Base-by-base conservation (phyloP, 495 filamentous ascomycete genomes). In the Penicillium paxilli region DNA sequence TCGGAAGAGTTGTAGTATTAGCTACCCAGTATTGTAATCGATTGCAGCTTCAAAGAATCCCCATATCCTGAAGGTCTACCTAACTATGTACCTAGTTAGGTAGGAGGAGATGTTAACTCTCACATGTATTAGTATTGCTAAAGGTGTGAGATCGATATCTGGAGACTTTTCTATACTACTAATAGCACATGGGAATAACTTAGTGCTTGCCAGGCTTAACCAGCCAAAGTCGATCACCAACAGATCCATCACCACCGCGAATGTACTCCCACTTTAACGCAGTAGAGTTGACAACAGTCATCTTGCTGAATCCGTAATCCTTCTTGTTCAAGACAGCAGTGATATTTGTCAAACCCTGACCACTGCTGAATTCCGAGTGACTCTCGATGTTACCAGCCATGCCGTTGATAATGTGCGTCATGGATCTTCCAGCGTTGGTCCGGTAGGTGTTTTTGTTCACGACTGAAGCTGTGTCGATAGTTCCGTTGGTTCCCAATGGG, bases 371-470 rank as follows among this genome's bases (percentile, higher is more conserved):
- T 8, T 65, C 68, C 53, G 65, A 67, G 46, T 77, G 69, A 47
- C 73, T 74, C 46, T 75, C 74, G 40, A 78, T 71, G 47, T 77
- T 78, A 8, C 74, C 75, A 1, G 71, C 77, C 26, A 71, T 70
- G 6, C 74, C 75, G 56, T 77, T 77, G 55, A 73, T 59, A 20
- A 83, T 74, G 59, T 82, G 81, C 37, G 70, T 81, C 71, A 75
- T 46, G 64, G 78, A 52, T 63, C 71, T 50, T 47, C 68, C 42
- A 66, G 77, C 58, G 45, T 69, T 71, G 32, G 65, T 68, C 45
- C 72, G 65, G 49, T 78, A 63, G 61, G 79, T 70, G 23, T 79
- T 73, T 6, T 75, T 74, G 57, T 70, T 60, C 26, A 74, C 41
- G 0, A 74, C 65, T 1, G 65, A 67, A 37, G 60, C 61, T 30